Base-by-base conservation (phyloP, 129 eudicot species). In the Centaurea solstitialis region DNA sequence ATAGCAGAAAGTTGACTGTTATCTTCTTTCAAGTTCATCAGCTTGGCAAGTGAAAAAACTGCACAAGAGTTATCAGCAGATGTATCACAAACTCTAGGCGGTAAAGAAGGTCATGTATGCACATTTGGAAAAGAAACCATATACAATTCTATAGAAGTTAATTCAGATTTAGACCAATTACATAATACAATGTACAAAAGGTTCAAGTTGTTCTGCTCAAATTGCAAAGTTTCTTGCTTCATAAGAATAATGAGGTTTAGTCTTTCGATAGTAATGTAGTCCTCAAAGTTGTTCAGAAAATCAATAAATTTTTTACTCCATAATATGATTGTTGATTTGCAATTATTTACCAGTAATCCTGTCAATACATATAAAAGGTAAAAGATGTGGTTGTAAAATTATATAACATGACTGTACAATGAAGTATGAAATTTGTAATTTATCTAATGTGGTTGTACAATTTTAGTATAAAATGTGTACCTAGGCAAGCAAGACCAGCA, bases 401-500 rank as follows among this genome's bases (percentile, higher is more conserved):
- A 74, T 45, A 2, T 26, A 72, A 73, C 7, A 9, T 6, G 2
- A 7, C 67, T 26, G 30, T 37, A 61, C 0, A 9, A 10, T 33
- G 17, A 30, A 26, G 73, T 80, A 67, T 71, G 30, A 28, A 77
- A 61, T 61, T 61, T 7, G 1, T 61, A 61, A 18, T 5, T 6
- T 26, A 61, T 61, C 8, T 21, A 6, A 21, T 61, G 23, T 61
- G 28, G 8, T 21, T 20, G 26, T 62, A 64, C 5, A 64, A 64
- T 7, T 64, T 5, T 7, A 64, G 68, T 64, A 8, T 7, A 9
- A 20, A 62, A 83, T 12, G 0, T 1, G 41, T 88, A 95, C 99
- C 99, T 64, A 95, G 91, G 89, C 99, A 95, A 68, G 99, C 99
- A 37, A 95, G 89, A 82, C 99, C 99, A 68, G 99, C 99, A 76